A percentile compares a stretch with the other conserved stretches of the same genome.
Conservation (phyloP, 345 rosid genomes). For the Acer negundo region DNA sequence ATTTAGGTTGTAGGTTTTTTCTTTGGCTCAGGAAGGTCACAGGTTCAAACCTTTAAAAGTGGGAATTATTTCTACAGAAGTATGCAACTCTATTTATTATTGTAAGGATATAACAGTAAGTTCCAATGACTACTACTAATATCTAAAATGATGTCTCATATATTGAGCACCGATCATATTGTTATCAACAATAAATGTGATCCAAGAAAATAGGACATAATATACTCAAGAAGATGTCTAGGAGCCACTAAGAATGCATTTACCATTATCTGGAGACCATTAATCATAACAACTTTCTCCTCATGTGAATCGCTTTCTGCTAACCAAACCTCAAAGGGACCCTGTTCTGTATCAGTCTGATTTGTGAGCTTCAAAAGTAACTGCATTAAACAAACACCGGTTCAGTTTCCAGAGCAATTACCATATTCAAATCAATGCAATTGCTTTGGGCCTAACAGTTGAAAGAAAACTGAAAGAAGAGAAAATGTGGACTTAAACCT, state of each 20-base stretch:
- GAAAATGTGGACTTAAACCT: neutral
- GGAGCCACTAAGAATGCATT: conserved; percentile 16
- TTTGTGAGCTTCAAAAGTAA: conserved; percentile 72
- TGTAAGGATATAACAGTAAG: neutral
- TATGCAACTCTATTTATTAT: neutral
- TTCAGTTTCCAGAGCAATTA: conserved; percentile 31
- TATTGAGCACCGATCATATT: neutral
- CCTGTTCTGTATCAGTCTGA: conserved; percentile 70
- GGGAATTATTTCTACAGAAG: neutral
- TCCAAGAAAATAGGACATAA: neutral
- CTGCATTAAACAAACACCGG: conserved; percentile 37
- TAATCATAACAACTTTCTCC: conserved; percentile 69
- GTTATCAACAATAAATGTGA: neutral
- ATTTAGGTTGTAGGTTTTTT: neutral
- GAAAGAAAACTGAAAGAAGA: neutral
- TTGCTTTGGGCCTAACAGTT: neutral
- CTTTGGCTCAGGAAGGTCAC: conserved; percentile 2
- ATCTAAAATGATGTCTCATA: neutral
- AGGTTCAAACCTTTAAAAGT: neutral
- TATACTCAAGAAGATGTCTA: neutral
- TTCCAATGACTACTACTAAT: neutral
- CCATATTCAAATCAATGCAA: conserved; percentile 2
- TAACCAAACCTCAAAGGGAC: conserved; percentile 81
- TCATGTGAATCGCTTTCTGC: conserved; percentile 54
- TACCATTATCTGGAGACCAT: conserved; percentile 89